These are phyloP conservation scores for Serpula lacrymans DNA, from an alignment of 768 basidiomycete species.

Conservation along the genomic window DNA sequence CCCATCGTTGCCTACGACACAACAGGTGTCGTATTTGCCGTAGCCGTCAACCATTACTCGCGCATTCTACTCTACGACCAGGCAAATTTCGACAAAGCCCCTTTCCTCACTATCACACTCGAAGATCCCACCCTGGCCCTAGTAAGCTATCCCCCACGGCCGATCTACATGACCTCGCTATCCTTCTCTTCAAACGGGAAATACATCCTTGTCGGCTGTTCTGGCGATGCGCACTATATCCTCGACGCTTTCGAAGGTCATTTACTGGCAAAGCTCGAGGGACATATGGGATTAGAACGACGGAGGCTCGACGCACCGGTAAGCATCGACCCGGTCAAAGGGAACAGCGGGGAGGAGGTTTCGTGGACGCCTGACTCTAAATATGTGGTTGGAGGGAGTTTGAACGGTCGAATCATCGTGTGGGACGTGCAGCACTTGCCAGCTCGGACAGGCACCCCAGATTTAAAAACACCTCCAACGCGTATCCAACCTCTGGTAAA, in stretches of 20 bases:
- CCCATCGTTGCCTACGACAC: constrained; percentile 85
- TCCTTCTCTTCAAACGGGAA: constrained; percentile 89
- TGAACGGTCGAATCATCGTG: constrained; percentile 78
- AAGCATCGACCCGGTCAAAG: constrained; percentile 67
- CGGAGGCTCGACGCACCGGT: constrained; percentile 45
- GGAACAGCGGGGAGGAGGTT: constrained; percentile 90
- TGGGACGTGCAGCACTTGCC: constrained; percentile 83
- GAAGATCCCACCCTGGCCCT: constrained; percentile 75
- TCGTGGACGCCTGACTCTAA: constrained; percentile 94
- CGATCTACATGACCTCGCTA: constrained; percentile 88
- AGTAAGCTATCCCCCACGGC: constrained; percentile 82
- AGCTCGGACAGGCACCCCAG: constrained; percentile 45
- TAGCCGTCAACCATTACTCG: constrained; percentile 77
- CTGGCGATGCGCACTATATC: constrained; percentile 89
- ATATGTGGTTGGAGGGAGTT: constrained; percentile 80
- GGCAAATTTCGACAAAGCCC: constrained; percentile 85
- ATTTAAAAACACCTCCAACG: constrained; percentile 50
- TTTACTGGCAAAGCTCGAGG: constrained; percentile 81
- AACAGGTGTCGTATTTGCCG: constrained; percentile 81
- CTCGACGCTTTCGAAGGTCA: constrained; percentile 87
- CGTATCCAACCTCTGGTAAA: constrained; percentile 46
- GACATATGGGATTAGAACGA: constrained; percentile 79
- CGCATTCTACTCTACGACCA: constrained; percentile 85
- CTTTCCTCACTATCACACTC: constrained; percentile 81
- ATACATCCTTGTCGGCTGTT: constrained; percentile 88